phyloP scores from a whole-genome alignment of 805 yeast species.

The Wickerhamomyces mucosus region DNA sequence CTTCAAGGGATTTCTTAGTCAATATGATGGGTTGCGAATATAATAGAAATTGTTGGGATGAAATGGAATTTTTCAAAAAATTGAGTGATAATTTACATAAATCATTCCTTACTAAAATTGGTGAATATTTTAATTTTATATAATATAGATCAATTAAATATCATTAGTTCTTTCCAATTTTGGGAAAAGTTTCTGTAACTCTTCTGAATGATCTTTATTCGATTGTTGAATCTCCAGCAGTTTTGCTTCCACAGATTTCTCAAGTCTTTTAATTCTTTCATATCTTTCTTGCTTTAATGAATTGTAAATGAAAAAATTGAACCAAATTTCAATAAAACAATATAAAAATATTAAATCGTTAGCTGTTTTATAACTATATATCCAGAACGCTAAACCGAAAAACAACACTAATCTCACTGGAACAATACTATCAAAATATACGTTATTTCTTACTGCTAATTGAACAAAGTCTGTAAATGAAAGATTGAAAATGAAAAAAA shows the following conservation, averaged over 20 bases:
- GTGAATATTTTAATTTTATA: conserved; percentile 5
- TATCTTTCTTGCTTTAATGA: conserved; percentile 46
- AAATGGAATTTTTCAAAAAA: conserved; percentile 27
- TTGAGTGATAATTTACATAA: conserved; percentile 24
- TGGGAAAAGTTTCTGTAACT: conserved; percentile 8
- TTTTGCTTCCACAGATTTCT: conserved; percentile 20
- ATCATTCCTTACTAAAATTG: conserved; percentile 22
- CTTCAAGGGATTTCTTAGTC: conserved; percentile 28
- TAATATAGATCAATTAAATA: conserved; percentile 1
- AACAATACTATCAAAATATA: conserved; percentile 49
- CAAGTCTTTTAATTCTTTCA: conserved; percentile 38
- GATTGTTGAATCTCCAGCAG: conserved; percentile 11
- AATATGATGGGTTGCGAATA: conserved; percentile 31
- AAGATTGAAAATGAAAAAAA: conserved; percentile 34
- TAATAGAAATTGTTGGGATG: conserved; percentile 30
- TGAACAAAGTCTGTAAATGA: conserved; percentile 53
- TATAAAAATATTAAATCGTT: conserved; percentile 54
- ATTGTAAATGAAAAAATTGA: conserved; percentile 51
- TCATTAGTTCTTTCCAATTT: conserved; percentile 10
- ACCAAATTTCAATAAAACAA: conserved; percentile 57
- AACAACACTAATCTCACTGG: conserved; percentile 45
- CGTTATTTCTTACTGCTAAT: conserved; percentile 31
- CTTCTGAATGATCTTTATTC: neutral
- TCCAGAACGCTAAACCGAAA: conserved; percentile 39
- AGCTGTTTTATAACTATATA: conserved; percentile 33